Conservation (phyloP, 225 moss, liverwort and hornwort species). For the Anthoceros angustus region DNA sequence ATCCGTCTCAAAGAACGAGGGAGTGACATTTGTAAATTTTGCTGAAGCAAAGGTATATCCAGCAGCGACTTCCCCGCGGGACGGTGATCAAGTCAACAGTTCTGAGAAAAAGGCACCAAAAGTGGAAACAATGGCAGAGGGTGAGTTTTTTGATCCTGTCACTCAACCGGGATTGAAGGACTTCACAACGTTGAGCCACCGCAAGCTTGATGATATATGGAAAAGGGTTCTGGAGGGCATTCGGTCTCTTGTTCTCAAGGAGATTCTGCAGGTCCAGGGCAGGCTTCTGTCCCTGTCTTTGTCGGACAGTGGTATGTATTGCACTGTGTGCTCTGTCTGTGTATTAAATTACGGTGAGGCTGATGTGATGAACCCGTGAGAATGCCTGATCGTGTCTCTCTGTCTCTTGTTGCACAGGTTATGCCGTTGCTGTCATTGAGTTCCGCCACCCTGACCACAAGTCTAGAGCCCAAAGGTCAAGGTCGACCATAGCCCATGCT, state of each 20-base stretch:
- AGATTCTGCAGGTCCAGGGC: conserved; percentile 60
- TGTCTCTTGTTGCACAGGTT: conserved; percentile 16
- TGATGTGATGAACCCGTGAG: not conserved
- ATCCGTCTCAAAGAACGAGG: not conserved
- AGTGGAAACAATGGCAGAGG: not conserved
- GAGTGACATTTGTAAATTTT: not conserved
- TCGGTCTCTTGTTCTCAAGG: conserved; percentile 70
- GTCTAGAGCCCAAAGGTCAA: conserved; percentile 63
- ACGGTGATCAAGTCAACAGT: not conserved
- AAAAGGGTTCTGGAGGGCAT: conserved; percentile 63
- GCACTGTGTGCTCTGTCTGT: not conserved
- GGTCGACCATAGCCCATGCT: conserved; percentile 80
- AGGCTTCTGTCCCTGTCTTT: conserved; percentile 59
- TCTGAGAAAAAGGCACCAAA: not conserved
- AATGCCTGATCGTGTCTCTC: not conserved
- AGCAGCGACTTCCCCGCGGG: conserved; percentile 1
- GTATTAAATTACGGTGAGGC: not conserved
- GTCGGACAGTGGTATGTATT: conserved; percentile 23
- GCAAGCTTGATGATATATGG: conserved; percentile 74
- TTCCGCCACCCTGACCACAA: conserved; percentile 63
- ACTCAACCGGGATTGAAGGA: conserved; percentile 28
- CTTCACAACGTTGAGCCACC: conserved; percentile 51
- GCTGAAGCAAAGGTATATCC: conserved; percentile 20
- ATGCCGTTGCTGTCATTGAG: conserved; percentile 69
- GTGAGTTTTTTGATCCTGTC: conserved; percentile 19